These are phyloP conservation scores for Flaveria floridana DNA, from an alignment of 140 eudicot species.

Conservation along the genomic window DNA sequence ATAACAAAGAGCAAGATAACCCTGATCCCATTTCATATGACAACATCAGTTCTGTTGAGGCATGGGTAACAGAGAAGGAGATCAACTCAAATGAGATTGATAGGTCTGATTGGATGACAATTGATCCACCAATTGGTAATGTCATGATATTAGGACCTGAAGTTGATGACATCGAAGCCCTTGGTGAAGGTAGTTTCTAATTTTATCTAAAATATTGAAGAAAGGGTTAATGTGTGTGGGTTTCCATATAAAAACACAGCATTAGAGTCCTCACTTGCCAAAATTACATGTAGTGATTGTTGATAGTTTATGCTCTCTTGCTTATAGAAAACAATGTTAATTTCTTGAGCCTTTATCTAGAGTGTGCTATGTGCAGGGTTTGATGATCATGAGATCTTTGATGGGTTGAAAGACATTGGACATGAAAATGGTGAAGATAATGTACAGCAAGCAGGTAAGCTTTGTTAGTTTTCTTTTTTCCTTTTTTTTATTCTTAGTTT, in stretches of 20 bases:
- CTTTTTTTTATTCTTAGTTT: constrained; percentile 14
- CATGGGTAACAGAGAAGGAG: constrained; percentile 69
- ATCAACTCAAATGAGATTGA: constrained; percentile 52
- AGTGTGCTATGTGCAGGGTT: constrained; percentile 61
- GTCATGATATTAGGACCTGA: constrained; percentile 47
- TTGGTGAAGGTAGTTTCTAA: constrained; percentile 65
- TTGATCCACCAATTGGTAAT: constrained; percentile 72
- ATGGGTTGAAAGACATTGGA: constrained; percentile 57
- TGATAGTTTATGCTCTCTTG: constrained; percentile 1
- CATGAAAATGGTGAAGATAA: constrained; percentile 51
- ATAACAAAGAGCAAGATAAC: constrained; percentile 48
- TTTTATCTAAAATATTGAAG: neutral
- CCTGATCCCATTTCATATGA: constrained; percentile 71
- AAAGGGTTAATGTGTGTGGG: too few relatives aligned
- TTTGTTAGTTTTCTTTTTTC: constrained; percentile 6
- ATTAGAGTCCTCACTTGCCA: neutral
- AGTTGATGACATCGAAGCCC: constrained; percentile 75
- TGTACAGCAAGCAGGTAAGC: constrained; percentile 37
- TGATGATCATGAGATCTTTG: constrained; percentile 76
- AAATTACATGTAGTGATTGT: neutral
- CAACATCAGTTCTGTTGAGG: constrained; percentile 41
- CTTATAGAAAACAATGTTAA: neutral
- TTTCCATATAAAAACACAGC: neutral
- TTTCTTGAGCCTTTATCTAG: constrained; percentile 17
- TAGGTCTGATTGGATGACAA: constrained; percentile 71